A percentile compares a stretch with the other conserved stretches of the same genome.
Conservation (phyloP, 2,329 filamentous ascomycete genomes). For the Ophiostoma pallidulum region DNA sequence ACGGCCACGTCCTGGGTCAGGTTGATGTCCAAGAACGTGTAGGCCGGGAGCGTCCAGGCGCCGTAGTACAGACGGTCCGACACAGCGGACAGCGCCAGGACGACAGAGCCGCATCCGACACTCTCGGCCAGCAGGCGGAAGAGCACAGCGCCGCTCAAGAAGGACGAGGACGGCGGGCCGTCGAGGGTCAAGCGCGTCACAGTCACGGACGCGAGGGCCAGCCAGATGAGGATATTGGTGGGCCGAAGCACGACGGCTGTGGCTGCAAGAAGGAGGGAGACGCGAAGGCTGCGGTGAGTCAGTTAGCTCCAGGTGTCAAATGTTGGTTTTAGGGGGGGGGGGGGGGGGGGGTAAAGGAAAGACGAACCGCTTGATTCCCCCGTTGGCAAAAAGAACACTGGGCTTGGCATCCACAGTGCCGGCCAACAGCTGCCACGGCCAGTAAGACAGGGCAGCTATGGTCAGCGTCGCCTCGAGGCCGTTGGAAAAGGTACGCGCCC, state of each 20-base stretch:
- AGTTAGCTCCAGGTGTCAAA: neutral
- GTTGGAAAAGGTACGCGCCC: constrained; percentile 88
- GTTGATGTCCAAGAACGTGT: constrained; percentile 86
- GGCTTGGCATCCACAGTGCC: constrained; percentile 30
- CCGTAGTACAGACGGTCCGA: constrained; percentile 75
- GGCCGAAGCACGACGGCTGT: constrained; percentile 78
- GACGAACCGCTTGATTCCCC: neutral
- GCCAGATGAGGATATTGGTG: constrained; percentile 83
- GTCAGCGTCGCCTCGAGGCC: constrained; percentile 87
- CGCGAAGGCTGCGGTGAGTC: constrained; percentile 37
- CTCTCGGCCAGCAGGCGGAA: constrained; percentile 52
- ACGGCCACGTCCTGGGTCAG: constrained; percentile 76
- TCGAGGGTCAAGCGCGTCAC: constrained; percentile 34
- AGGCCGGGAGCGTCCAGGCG: constrained; percentile 77
- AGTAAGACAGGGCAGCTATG: constrained; percentile 65
- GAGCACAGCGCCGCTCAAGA: constrained; percentile 34
- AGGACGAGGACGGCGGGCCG: constrained; percentile 31
- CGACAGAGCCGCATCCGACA: constrained; percentile 50
- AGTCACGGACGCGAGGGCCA: constrained; percentile 44
- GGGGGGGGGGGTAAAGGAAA: neutral
- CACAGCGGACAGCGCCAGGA: constrained; percentile 53
- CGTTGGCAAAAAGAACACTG: constrained; percentile 14
- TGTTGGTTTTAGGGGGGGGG: too few species aligned
- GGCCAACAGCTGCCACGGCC: constrained; percentile 70
- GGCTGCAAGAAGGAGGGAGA: constrained; percentile 66